Evolutionary conservation across 441 rosid species (phyloP).

Genomic region (Lepidium campestre): DNA sequence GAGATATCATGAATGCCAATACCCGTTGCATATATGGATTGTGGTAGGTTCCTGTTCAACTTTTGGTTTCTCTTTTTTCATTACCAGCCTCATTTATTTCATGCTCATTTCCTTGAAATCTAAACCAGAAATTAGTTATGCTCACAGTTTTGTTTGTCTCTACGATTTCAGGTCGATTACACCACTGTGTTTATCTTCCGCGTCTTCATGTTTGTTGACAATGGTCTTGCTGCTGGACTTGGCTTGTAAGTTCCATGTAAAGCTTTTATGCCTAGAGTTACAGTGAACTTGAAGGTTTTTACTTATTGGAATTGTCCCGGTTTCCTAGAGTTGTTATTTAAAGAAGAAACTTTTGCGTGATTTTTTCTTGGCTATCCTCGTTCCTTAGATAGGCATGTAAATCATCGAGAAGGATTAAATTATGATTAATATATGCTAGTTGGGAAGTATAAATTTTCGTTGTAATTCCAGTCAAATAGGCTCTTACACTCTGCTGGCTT

Average conservation of each 20-base stretch:
- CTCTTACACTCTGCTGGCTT: not conserved
- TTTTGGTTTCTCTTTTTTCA: not conserved
- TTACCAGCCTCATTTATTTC: not conserved
- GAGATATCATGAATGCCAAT: constrained; percentile 59
- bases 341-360: not conserved
- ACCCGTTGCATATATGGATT: constrained; percentile 97
- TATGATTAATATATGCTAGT: not conserved
- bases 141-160: not conserved
- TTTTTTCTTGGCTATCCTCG: not conserved
- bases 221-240: constrained; percentile 95
- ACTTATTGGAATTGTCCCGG: not conserved
- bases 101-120: not conserved
- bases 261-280: not conserved
- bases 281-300: not conserved
- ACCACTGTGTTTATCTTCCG: constrained; percentile 85
- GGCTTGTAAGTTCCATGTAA: constrained; percentile 70
- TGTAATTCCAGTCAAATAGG: not conserved
- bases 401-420: not conserved
- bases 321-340: not conserved
- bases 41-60: constrained; percentile 52
- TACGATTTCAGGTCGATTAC: constrained; percentile 77
- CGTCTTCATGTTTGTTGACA: constrained; percentile 90
- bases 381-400: not conserved
- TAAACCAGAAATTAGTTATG: not conserved
- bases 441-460: not conserved